A percentile compares a stretch with the other conserved stretches of the same genome.
Conservation (phyloP, 2,329 filamentous ascomycete genomes). For the Ophiostoma angusticollis region DNA sequence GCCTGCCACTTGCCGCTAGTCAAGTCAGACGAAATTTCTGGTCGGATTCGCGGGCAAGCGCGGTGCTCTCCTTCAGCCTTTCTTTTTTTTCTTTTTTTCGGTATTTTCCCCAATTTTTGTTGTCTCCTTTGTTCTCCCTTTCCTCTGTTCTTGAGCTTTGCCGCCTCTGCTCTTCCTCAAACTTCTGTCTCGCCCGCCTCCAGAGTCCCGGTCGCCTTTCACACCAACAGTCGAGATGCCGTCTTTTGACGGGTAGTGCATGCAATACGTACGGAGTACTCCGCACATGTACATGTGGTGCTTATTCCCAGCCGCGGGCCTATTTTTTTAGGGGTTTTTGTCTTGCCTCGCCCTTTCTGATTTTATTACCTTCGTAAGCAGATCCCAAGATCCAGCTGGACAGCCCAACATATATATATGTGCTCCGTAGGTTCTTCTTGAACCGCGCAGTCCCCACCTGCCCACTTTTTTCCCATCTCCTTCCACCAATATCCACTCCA, state of each 20-base stretch:
- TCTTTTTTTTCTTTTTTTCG: neutral
- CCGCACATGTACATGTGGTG: too few relatives aligned
- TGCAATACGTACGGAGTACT: too few relatives aligned
- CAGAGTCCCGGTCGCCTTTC: too few relatives aligned
- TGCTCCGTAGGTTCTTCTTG: constrained; percentile 7
- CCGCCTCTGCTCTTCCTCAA: neutral
- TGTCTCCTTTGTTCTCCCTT: constrained; percentile 1
- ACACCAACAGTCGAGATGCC: too few relatives aligned
- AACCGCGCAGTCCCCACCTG: constrained; percentile 9
- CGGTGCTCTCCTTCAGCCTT: neutral
- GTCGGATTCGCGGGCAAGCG: constrained; percentile 4
- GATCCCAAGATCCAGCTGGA: neutral
- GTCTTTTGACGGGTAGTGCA: too few relatives aligned
- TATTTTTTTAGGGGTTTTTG: neutral
- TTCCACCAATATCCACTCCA: constrained; percentile 6
- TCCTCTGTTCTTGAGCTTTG: neutral
- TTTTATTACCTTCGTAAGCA: neutral
- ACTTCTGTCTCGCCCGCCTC: neutral
- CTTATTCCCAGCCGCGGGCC: too few relatives aligned
- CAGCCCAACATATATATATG: constrained; percentile 9
- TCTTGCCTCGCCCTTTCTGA: neutral
- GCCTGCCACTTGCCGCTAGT: constrained; percentile 6
- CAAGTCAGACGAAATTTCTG: constrained; percentile 4
- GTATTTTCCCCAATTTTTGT: constrained; percentile 2
- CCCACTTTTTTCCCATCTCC: constrained; percentile 11